Base-by-base conservation (phyloP, 2,329 filamentous ascomycete species). In the Phoma sp. region DNA sequence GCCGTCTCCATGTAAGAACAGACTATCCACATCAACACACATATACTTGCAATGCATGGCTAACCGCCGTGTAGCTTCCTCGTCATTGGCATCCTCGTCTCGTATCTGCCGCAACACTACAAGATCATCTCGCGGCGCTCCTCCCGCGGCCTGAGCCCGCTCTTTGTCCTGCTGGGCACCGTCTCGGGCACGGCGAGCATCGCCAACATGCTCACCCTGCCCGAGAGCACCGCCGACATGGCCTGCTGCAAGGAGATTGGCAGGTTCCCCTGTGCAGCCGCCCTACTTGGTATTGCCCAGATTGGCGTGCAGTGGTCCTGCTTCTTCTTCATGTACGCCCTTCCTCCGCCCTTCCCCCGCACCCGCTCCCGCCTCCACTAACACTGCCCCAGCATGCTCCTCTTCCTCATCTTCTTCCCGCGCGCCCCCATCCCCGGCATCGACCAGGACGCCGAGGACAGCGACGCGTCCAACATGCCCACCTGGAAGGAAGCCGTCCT, bases 91-190 rank as follows among this genome's bases (percentile, higher is more conserved):
- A 93, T 98, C 67, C 82, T 97, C 58, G 79, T 96, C 55, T 98
- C 94, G 31, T 99, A 99, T 78, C 84, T 98, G 2, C 95, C 95
- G 0, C 95, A 99, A 74, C 94, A 98, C 77, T 85, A 89, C 74
- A 92, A 95, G 69, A 98, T 99, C 77, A 91, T 96, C 64, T 82
- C 85, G 36, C 86, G 92, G 51, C 86, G 88, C 58, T 95, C 91
- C 13, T 96, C 94, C 21, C 94, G 96, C 74, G 95, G 95, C 59
- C 93, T 99, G 59, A 97, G 93, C 27, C 94, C 95, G 8, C 95
- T 94, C 76, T 99, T 96, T 72, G 88, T 99, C 61, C 85, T 98
- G 2, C 86, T 99, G n/a, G 95, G 95, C 57, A 91, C 90, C 24
- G 94, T 94, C 1, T 96, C 92, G 7, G 90, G 90, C 66, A 96